A percentile compares a stretch with the other conserved stretches of the same genome.
phyloP scores from a whole-genome alignment of 1,284 basidiomycete genomes.

The Ceratobasidium sp. region DNA sequence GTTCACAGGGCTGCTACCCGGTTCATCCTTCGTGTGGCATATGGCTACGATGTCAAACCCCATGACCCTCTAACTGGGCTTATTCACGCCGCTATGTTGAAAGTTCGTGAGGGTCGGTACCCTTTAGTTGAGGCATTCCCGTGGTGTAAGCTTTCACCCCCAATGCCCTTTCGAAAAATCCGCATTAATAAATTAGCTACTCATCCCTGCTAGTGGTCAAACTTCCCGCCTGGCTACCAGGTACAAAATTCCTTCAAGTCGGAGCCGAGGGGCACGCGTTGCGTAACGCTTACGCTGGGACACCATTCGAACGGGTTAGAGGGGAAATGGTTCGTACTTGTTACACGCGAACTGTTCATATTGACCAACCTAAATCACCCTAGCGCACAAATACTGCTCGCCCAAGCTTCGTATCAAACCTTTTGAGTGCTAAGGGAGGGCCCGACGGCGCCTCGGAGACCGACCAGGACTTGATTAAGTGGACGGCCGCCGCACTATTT shows the following conservation, averaged over 20 bases:
- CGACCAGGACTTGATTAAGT: conserved; percentile 47
- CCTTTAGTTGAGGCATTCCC: conserved; percentile 47
- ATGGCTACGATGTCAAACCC: conserved; percentile 49
- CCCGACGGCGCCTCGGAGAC: conserved; percentile 12
- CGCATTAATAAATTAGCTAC: neutral
- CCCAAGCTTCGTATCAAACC: conserved; percentile 44
- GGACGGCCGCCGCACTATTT: conserved; percentile 40
- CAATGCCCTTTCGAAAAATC: neutral
- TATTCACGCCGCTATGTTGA: conserved; percentile 42
- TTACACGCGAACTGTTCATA: neutral
- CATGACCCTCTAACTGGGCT: conserved; percentile 45
- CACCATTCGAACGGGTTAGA: conserved; percentile 44
- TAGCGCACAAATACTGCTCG: conserved; percentile 42
- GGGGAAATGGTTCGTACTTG: conserved; percentile 41
- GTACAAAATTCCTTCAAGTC: conserved; percentile 34
- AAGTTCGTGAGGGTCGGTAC: conserved; percentile 35
- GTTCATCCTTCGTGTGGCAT: conserved; percentile 47
- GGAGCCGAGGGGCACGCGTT: conserved; percentile 40
- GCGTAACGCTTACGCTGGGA: conserved; percentile 24
- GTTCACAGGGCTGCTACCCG: conserved; percentile 34
- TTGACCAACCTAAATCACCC: neutral
- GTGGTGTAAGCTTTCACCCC: conserved; percentile 33
- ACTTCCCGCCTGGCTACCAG: conserved; percentile 38
- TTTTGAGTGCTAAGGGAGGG: conserved; percentile 30
- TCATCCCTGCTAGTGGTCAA: conserved; percentile 8